Evolutionary conservation across 208 protist species (phyloP), one percentile per base, ranked within the genome.

Genomic region (Acanthamoeba healyi): DNA sequence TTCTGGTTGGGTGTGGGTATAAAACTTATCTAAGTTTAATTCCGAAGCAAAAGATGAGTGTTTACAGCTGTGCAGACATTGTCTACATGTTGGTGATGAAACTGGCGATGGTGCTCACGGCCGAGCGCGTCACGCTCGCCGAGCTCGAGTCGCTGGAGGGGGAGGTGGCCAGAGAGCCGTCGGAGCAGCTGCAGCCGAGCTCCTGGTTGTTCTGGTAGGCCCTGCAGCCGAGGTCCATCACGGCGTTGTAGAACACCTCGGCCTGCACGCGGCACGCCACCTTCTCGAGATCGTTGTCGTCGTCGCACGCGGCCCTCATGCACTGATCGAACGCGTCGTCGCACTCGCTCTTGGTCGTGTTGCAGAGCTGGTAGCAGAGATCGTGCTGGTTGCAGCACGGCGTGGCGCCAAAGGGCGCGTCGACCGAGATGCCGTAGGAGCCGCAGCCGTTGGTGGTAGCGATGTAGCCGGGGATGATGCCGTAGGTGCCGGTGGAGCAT

Each of bases 311-410:
- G 70, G 42, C 40, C 70, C 46, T 79, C 70, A 79, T 79, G 36
- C 70, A 79, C 70, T 79, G 70, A 24, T 49, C 36, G 70, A 79
- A 79, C 6, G 1, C 36, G 40, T 79, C 70, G 36, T 79, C 70
- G 70, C 70, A 79, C 7, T 79, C 70, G 70, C 36, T 79, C 70
- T 79, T 79, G 70, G 70, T 46, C 34, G 70, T 26, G 67, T 77
- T 77, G 67, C 67, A 77, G 38, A 10, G 24, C 6, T 22, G 17
- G 67, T 77, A 77, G 67, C 67, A 77, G 36, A 77, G 7, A 22
- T 77, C 67, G 67, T 77, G 67, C 67, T 77, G 67, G 67, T 77
- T 77, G 67, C 67, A 77, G 67, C 67, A 77, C 7, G 67, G 67
- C 1, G 67, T 77, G 3, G 44, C 67, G 67, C 67, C 67, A 36